Base-by-base conservation (phyloP, 805 yeast genomes). In the Hanseniaspora clermontiae region DNA sequence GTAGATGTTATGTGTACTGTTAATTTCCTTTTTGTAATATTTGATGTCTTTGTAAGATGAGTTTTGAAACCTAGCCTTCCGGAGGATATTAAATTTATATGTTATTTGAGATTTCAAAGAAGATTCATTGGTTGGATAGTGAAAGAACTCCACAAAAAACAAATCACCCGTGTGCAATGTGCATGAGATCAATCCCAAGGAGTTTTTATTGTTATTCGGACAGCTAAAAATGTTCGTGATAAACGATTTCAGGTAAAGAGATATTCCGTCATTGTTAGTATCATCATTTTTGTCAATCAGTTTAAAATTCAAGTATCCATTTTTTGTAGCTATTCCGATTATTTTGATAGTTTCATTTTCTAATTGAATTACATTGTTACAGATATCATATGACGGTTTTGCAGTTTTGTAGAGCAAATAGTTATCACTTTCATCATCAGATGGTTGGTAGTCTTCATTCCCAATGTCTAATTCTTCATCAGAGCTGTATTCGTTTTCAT, bases 241-340 rank as follows among this genome's bases (percentile, higher is more conserved):
- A 6, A 31, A 34, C 5, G 32, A 39, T 19, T 53, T 53, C 15
- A 53, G 29, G 39, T 29, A 53, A 1, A 46, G 17, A 8, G 57
- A 53, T 17, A 53, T 45, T 4, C 51, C 49, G n/a, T 53, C 57
- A 17, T 29, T 37, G 20, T 46, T 45, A 11, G 2, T n/a, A 9
- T 17, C 11, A n/a, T 38, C 29, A 2, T 17, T 8, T 39, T 46
- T 38, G n/a, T 46, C 39, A n/a, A 53, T 38, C 24, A 53, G n/a
- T 32, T 53, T 53, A 24, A 53, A 53, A 17, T 53, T 53, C 29
- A 53, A 39, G 20, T 43, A 53, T 15, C 57, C 57, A 19, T 39
- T 39, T 46, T 53, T 53, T 0, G 51, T 36, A 7, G 57, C 51
- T 15, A 53, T 14, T 7, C 57, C 51, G n/a, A 27, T n/a, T 14